These are phyloP conservation scores for Larix sibirica DNA, from an alignment of 83 land plant species.

Conservation along the genomic window DNA sequence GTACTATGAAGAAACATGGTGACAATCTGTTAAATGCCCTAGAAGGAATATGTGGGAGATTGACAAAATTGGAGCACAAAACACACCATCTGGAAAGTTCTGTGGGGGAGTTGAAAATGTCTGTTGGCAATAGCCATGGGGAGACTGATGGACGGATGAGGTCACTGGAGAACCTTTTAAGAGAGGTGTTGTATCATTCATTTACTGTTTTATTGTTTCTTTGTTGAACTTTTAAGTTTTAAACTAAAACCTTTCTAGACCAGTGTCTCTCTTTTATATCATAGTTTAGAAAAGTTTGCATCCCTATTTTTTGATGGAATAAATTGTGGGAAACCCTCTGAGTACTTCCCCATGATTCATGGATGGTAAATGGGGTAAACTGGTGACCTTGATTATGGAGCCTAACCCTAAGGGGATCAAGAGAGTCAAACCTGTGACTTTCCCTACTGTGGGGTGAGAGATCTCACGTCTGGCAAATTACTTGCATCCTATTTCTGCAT, in stretches of 20 bases:
- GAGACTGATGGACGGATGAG: constrained; percentile 80
- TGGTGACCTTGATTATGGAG: too few species aligned
- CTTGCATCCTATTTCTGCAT: neutral
- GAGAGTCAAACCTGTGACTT: too few species aligned
- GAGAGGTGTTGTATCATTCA: constrained; percentile 57
- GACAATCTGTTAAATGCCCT: constrained; percentile 69
- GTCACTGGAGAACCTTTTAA: constrained; percentile 68
- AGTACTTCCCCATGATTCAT: too few species aligned
- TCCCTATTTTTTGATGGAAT: too few species aligned
- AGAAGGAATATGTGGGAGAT: constrained; percentile 74
- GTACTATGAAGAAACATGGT: constrained; percentile 71
- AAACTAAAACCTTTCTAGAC: too few species aligned
- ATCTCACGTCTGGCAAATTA: too few species aligned
- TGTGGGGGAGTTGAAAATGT: constrained; percentile 65
- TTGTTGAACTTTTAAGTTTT: neutral
- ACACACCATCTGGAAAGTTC: constrained; percentile 67
- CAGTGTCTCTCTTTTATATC: too few species aligned
- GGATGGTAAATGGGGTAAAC: too few species aligned
- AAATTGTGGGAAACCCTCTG: too few species aligned
- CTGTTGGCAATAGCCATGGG: constrained; percentile 63
- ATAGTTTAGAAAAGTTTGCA: too few species aligned
- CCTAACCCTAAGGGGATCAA: too few species aligned
- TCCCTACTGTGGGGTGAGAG: too few species aligned
- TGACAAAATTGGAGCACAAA: constrained; percentile 71
- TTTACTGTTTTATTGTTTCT: constrained; percentile 7